These are phyloP conservation scores for Turritis glabra DNA, from an alignment of 345 rosid genomes.

Conservation along the genomic window DNA sequence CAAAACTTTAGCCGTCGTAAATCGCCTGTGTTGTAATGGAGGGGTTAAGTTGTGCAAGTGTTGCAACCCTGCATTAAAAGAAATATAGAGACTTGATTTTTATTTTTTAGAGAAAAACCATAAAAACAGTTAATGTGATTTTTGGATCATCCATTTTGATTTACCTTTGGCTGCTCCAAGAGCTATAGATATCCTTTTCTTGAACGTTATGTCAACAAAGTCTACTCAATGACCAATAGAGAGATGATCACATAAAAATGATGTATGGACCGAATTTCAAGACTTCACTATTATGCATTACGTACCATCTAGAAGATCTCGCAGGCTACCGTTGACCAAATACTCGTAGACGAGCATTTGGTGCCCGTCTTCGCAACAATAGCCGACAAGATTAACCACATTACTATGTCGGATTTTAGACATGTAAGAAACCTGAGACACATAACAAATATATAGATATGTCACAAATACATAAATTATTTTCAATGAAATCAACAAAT, in stretches of 20 bases:
- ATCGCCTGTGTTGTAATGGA: background rate
- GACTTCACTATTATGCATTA: background rate
- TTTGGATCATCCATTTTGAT: background rate
- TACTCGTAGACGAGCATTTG: slow-evolving; percentile 65
- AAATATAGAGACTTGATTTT: background rate
- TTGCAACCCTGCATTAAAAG: background rate
- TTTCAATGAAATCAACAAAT: background rate
- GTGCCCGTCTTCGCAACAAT: background rate
- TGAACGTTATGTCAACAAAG: slow-evolving; percentile 53
- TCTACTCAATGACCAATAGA: slow-evolving; percentile 39
- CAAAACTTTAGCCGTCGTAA: background rate
- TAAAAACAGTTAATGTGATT: background rate
- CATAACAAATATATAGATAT: background rate
- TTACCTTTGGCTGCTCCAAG: slow-evolving; percentile 73
- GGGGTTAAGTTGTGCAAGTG: background rate
- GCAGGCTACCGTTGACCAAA: slow-evolving; percentile 26
- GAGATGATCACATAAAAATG: background rate
- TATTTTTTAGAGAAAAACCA: too few species aligned
- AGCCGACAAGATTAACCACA: slow-evolving; percentile 52
- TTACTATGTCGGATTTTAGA: slow-evolving; percentile 60
- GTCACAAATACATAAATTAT: background rate
- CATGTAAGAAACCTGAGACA: slow-evolving; percentile 49
- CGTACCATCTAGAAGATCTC: slow-evolving; percentile 41
- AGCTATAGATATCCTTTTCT: slow-evolving; percentile 49
- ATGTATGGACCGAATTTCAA: background rate